Conservation (phyloP, 805 yeast species). For the Ogataea saltuana region DNA sequence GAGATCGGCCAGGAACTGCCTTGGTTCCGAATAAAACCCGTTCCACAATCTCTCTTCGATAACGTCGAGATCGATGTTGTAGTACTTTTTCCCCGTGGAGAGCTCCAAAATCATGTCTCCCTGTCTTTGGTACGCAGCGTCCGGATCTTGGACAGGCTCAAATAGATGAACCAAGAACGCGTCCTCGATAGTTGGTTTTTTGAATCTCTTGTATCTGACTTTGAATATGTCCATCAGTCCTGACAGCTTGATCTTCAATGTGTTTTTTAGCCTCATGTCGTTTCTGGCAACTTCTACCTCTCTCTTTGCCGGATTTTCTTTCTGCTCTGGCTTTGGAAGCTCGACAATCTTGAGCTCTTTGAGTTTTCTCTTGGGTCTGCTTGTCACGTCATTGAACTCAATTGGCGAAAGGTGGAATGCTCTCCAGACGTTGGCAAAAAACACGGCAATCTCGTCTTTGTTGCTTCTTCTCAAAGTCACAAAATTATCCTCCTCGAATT, state of each 20-base stretch:
- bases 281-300: constrained; percentile 43
- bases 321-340: constrained; percentile 8
- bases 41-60: constrained; percentile 96
- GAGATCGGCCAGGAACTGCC: constrained; percentile 82
- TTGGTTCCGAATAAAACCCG: constrained; percentile 91
- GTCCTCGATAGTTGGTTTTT: constrained; percentile 88
- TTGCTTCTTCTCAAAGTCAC: constrained; percentile 44
- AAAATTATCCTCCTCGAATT: constrained; percentile 52
- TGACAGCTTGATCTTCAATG: constrained; percentile 80
- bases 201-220: constrained; percentile 82
- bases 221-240: constrained; percentile 89
- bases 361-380: constrained; percentile 52
- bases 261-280: constrained; percentile 82
- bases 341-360: constrained; percentile 39
- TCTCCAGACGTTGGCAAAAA: constrained; percentile 52
- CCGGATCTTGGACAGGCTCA: constrained; percentile 52
- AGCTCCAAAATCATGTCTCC: constrained; percentile 81
- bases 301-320: constrained; percentile 27
- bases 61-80: constrained; percentile 91
- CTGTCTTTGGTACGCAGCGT: constrained; percentile 46
- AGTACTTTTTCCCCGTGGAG: constrained; percentile 67
- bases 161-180: constrained; percentile 70
- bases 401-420: constrained; percentile 68
- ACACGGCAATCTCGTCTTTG: constrained; percentile 49
- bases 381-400: constrained; percentile 65